Evolutionary conservation across 768 basidiomycete genomes (phyloP), one percentile per base, ranked within the genome.

Genomic region (Cantharellus cinnabarinus): DNA sequence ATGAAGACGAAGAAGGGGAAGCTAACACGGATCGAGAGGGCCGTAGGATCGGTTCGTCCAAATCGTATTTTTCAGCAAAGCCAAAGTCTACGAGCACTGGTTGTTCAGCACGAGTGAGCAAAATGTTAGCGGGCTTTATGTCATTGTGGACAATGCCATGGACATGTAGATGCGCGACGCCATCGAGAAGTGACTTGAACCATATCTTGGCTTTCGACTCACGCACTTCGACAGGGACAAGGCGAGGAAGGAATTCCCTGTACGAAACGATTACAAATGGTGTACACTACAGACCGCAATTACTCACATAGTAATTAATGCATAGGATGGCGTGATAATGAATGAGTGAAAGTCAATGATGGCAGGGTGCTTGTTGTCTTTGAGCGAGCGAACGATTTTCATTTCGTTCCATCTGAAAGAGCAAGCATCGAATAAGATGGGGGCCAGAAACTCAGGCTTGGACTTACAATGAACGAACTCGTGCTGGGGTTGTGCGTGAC

Each of bases 31-130:
- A 7, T 10, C 15, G 48, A 50, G 80, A 78, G 1, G 71, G 68
- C 50, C 76, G 65, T 15, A 55, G 53, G 50, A 63, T 59, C 0
- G 52, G n/a, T 38, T 61, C 55, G 44, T 41, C 10, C 10, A 64
- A 42, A n/a, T 66, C 63, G 67, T 91, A 91, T 63, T 79, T 80
- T 66, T 94, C 87, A 2, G 94, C 89, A 65, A 98, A 99, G 1
- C 95, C 94, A 66, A 95, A 99, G 70, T 98, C 95, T 42, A 95
- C 85, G 2, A 98, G 78, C 2, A 95, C 85, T 0, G 90, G 89
- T 1, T 90, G 72, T 0, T 83, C 82, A 63, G 81, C 76, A 58
- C 72, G 70, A 0, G 86, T 85, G 52, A 99, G 74, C 2, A 99
- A 77, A 64, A 99, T 89, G 66, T 99, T 99, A 14, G 90, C 88